Evolutionary conservation across 768 basidiomycete genomes (phyloP), one percentile per base, ranked within the genome.

Genomic region (Candolleomyces efflorescens): DNA sequence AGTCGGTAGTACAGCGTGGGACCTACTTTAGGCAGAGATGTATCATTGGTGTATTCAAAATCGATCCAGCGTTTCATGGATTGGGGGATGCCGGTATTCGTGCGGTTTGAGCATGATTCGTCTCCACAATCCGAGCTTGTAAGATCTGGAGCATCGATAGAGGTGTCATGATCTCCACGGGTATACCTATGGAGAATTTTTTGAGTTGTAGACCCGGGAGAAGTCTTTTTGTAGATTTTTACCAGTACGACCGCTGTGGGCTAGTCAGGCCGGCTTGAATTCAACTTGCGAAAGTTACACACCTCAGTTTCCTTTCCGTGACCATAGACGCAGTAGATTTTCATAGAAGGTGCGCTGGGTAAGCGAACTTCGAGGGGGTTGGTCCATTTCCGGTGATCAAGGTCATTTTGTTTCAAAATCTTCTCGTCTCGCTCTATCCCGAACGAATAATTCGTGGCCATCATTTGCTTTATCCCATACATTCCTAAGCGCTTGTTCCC

Each of bases 291-390:
- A n/a, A 1, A 11, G 20, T 57, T 53, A 55, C 80, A 61, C 39
- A 85, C 90, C 81, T 97, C 94, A 0, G 94, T 99, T 64, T 94
- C 90, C 68, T 98, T 98, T 18, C 96, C 96, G 63, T 92, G 88
- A 0, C 96, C 96, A 73, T 98, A 98, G 2, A 94, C 83, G 62
- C 95, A 98, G 69, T 87, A 90, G 26, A 96, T 86, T 67, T 88
- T 92, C 86, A 97, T 89, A 4, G 87, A 89, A 1, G 96, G 94
- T 0, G 97, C 97, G 48, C 85, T 72, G 1, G 96, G 96, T 17
- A 99, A 75, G 62, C 91, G 82, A 18, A 87, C 78, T 71, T 94
- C 92, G 20, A 94, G 75, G 11, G 94, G 94, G 69, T 98, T 98
- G 10, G 88, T 80, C 96, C 96, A 99, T 74, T 94, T 96, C 13